Percentiles rank a stretch among this genome's conserved stretches.
Conservation (phyloP, 164 flowering plant genomes). For the Buxus sempervirens region DNA sequence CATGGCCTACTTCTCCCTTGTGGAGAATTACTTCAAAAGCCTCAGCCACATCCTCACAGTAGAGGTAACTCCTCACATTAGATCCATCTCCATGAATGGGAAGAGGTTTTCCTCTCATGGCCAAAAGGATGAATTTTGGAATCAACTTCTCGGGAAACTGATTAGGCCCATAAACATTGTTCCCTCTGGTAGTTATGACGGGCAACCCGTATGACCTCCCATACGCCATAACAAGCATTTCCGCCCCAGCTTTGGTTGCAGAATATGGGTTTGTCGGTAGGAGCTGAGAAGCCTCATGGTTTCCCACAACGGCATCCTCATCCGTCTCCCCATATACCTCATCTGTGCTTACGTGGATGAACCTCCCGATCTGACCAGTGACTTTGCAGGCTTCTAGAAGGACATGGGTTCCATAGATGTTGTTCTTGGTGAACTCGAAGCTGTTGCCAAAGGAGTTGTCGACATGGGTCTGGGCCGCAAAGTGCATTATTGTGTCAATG, state of each 20-base stretch:
- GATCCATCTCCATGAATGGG: constrained; percentile 82
- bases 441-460: constrained; percentile 83
- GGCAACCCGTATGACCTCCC: constrained; percentile 74
- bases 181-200: constrained; percentile 72
- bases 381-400: constrained; percentile 81
- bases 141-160: constrained; percentile 77
- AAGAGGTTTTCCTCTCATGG: constrained; percentile 61
- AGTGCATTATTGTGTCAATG: constrained; percentile 80
- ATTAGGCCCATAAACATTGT: constrained; percentile 79
- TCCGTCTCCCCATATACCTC: constrained; percentile 85
- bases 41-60: constrained; percentile 82
- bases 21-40: constrained; percentile 80
- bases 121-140: constrained; percentile 72
- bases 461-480: constrained; percentile 81
- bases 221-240: constrained; percentile 88
- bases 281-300: constrained; percentile 77
- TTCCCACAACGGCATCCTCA: constrained; percentile 74
- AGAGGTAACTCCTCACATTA: constrained; percentile 67
- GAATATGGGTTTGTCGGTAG: constrained; percentile 82
- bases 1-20: constrained; percentile 80
- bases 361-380: constrained; percentile 71
- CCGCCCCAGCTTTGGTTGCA: constrained; percentile 83
- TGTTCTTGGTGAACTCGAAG: constrained; percentile 79
- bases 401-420: constrained; percentile 80
- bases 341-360: constrained; percentile 80